Evolutionary conservation across 768 basidiomycete genomes (phyloP).

Genomic region (Lactifluus hygrophoroides): DNA sequence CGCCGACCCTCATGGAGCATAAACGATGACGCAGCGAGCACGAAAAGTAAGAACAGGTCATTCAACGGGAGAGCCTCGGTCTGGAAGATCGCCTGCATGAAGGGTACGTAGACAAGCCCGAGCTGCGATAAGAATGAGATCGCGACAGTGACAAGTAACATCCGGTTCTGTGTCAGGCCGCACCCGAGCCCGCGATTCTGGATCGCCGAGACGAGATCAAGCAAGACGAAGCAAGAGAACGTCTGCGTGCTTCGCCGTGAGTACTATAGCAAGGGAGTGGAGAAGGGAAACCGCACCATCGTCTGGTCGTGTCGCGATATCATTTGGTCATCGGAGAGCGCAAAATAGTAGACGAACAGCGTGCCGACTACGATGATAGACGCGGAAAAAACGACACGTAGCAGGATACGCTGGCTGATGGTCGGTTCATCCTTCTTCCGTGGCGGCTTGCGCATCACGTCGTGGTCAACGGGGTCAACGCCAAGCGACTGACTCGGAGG

Average conservation of each 20-base stretch:
- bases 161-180: conserved; percentile 73
- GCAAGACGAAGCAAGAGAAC: conserved; percentile 94
- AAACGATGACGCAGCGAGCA: conserved; percentile 57
- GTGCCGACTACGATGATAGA: conserved; percentile 86
- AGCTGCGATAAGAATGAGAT: conserved; percentile 82
- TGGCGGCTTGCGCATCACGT: conserved; percentile 90
- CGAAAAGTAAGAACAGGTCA: conserved; percentile 66
- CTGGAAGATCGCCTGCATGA: conserved; percentile 90
- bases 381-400: conserved; percentile 86
- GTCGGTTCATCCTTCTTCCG: conserved; percentile 87
- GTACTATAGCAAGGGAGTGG: neutral
- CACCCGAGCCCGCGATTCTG: conserved; percentile 92
- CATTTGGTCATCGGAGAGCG: conserved; percentile 64
- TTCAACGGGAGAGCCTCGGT: conserved; percentile 65
- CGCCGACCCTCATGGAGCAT: conserved; percentile 70
- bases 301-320: conserved; percentile 89
- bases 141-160: conserved; percentile 84
- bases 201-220: conserved; percentile 90
- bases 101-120: conserved; percentile 78
- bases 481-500: conserved; percentile 94
- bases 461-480: conserved; percentile 91
- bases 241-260: conserved; percentile 47
- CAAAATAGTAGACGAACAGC: conserved; percentile 77
- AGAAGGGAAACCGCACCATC: conserved; percentile 52
- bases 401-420: conserved; percentile 63